These are phyloP conservation scores for Rhododendron simsii DNA, from an alignment of 148 eudicot genomes.

Conservation along the genomic window DNA sequence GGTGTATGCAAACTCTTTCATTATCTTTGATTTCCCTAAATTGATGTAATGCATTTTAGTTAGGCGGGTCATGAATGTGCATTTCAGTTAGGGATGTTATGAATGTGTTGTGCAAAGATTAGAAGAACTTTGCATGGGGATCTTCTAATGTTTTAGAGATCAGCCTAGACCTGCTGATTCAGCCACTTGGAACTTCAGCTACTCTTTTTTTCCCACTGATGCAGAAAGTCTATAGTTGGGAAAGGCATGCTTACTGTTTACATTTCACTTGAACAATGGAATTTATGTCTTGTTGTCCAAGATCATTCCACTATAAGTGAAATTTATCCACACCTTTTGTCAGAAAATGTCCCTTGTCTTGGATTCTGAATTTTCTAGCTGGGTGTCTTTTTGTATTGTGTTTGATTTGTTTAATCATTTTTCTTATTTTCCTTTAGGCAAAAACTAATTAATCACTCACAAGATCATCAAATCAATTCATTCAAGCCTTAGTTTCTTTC, in stretches of 20 bases:
- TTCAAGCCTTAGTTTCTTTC: background rate
- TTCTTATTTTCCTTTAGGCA: background rate
- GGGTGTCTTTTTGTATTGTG: background rate
- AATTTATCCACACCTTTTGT: background rate
- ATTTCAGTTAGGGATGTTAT: background rate
- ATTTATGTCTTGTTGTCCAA: background rate
- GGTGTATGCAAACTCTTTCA: background rate
- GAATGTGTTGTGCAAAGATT: background rate
- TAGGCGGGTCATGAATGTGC: background rate
- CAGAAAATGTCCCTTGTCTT: too few relatives aligned
- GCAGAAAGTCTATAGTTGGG: background rate
- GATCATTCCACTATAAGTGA: background rate
- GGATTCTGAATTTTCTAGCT: background rate
- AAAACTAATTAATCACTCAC: background rate
- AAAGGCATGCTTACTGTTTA: background rate
- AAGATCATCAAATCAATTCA: background rate
- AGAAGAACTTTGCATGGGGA: background rate
- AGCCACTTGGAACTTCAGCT: background rate
- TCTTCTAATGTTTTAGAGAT: background rate
- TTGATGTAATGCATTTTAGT: background rate
- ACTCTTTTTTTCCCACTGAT: too few relatives aligned
- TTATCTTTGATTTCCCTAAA: background rate
- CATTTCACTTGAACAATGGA: background rate
- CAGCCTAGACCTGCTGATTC: background rate
- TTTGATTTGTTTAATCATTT: background rate